A percentile compares a stretch with the other conserved stretches of the same genome.
phyloP scores from a whole-genome alignment of 2,329 filamentous ascomycete genomes.

The Rhinocladiella similis region DNA sequence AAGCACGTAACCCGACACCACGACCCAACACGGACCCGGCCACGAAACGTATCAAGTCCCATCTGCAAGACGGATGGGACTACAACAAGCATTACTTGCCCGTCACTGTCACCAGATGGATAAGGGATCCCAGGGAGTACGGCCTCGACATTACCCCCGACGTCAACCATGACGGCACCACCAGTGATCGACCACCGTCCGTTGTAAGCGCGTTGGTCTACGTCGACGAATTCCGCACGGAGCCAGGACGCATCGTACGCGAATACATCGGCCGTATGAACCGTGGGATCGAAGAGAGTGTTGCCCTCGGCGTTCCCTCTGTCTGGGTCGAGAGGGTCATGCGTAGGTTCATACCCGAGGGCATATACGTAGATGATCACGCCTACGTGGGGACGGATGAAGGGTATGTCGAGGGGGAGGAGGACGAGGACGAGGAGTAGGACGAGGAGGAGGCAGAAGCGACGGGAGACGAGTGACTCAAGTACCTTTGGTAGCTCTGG shows the following conservation, averaged over 20 bases:
- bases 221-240: slow-evolving; percentile 42
- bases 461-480: too few species aligned
- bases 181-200: too few species aligned
- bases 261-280: slow-evolving; percentile 47
- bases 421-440: too few species aligned
- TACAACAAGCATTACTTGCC: slow-evolving; percentile 32
- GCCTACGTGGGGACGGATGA: slow-evolving; percentile 26
- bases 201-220: slow-evolving; percentile 37
- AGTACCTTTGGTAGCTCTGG: too few species aligned
- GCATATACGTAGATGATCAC: slow-evolving; percentile 22
- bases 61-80: slow-evolving; percentile 27
- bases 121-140: slow-evolving; percentile 20
- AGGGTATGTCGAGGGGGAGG: slow-evolving; percentile 26
- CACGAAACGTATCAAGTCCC: slow-evolving; percentile 19
- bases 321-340: slow-evolving; percentile 40
- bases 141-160: too few species aligned
- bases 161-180: too few species aligned
- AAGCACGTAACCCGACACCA: slow-evolving; percentile 20
- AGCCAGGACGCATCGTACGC: slow-evolving; percentile 34
- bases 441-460: too few species aligned
- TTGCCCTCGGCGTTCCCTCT: slow-evolving; percentile 33
- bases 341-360: slow-evolving; percentile 38
- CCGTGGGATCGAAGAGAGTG: slow-evolving; percentile 41
- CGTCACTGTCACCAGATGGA: slow-evolving; percentile 26
- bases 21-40: slow-evolving; percentile 20